Evolutionary conservation across 306 rosid genomes (phyloP).

Genomic region (Prunus mongolica): DNA sequence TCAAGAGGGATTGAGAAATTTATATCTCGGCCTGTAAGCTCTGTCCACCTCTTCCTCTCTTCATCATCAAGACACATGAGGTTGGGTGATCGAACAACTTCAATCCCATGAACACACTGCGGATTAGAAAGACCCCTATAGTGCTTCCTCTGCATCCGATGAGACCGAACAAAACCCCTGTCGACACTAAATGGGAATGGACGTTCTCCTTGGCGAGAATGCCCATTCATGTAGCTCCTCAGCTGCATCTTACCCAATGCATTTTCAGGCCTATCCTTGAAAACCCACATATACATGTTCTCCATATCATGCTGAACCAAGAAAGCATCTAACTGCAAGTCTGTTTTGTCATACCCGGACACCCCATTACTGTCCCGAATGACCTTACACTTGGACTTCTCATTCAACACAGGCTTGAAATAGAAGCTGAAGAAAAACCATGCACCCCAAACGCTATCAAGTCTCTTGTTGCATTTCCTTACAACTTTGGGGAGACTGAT

Average conservation of each 20-base stretch:
- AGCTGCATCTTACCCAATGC: conserved; percentile 65
- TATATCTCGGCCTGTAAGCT: conserved; percentile 61
- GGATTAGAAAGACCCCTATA: conserved; percentile 67
- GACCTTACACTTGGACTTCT: conserved; percentile 46
- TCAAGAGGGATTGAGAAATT: conserved; percentile 50
- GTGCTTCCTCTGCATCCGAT: conserved; percentile 67
- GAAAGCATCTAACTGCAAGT: conserved; percentile 59
- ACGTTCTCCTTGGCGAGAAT: conserved; percentile 63
- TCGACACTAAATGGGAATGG: conserved; percentile 60
- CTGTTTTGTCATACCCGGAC: conserved; percentile 48
- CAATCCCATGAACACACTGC: conserved; percentile 61
- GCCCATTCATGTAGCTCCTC: conserved; percentile 70
- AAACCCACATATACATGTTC: conserved; percentile 71
- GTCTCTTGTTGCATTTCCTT: conserved; percentile 48
- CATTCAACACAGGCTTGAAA: conserved; percentile 55
- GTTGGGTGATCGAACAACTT: conserved; percentile 52
- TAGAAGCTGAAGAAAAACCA: conserved; percentile 63
- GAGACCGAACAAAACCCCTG: conserved; percentile 59
- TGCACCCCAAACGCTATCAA: conserved; percentile 62
- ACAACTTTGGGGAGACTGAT: conserved; percentile 44
- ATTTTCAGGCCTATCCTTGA: conserved; percentile 65
- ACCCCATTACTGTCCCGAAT: conserved; percentile 41
- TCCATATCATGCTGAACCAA: conserved; percentile 71
- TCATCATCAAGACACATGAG: conserved; percentile 48
- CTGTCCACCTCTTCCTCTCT: conserved; percentile 54